These are phyloP conservation scores for Amanita subjunquillea DNA, from an alignment of 768 basidiomycete species.

Conservation along the genomic window DNA sequence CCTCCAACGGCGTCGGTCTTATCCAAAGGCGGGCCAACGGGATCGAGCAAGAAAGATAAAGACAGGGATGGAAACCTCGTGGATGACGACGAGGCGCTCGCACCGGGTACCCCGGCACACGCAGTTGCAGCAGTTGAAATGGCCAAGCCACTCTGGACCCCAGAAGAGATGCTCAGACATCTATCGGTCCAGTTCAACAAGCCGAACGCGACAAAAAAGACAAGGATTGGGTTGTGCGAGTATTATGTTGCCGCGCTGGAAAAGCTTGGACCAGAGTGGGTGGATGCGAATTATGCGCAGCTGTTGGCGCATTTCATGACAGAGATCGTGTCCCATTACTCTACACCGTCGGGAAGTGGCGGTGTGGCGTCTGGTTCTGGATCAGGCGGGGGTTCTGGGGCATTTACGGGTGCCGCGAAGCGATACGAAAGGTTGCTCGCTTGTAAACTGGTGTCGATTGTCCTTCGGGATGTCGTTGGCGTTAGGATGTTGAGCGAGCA, in stretches of 20 bases:
- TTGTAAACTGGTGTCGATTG: conserved; percentile 61
- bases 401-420: conserved; percentile 34
- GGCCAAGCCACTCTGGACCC: conserved; percentile 59
- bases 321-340: conserved; percentile 56
- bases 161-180: conserved; percentile 72
- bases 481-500: conserved; percentile 87
- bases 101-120: conserved; percentile 24
- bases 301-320: conserved; percentile 70
- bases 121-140: conserved; percentile 35
- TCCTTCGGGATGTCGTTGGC: conserved; percentile 82
- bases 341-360: not conserved
- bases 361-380: not conserved
- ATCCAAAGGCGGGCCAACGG: conserved; percentile 33
- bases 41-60: conserved; percentile 40
- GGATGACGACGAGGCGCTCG: conserved; percentile 27
- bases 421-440: conserved; percentile 70
- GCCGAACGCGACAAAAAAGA: conserved; percentile 51
- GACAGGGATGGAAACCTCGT: conserved; percentile 47
- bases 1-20: conserved; percentile 16
- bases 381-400: not conserved
- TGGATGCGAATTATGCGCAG: conserved; percentile 75
- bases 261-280: conserved; percentile 64
- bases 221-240: conserved; percentile 80
- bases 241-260: conserved; percentile 74
- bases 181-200: conserved; percentile 80